phyloP scores from a whole-genome alignment of 225 moss, liverwort and hornwort genomes.

The Neckera pumila region DNA sequence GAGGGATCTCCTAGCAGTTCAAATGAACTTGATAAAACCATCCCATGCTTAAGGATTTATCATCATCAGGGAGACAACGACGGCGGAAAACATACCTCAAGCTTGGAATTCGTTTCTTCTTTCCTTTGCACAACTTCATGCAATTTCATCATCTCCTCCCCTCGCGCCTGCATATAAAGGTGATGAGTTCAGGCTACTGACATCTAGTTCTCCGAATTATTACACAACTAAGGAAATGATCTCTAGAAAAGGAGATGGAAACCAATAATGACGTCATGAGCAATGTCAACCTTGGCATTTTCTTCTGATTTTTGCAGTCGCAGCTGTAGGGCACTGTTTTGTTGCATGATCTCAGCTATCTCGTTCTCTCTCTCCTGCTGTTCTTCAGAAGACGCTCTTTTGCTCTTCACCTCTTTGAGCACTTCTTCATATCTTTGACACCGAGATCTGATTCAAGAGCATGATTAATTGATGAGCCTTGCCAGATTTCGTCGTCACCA shows the following conservation, averaged over 20 bases:
- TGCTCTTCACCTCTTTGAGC: slow-evolving; percentile 35
- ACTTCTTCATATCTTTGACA: slow-evolving; percentile 63
- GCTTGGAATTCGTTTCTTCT: slow-evolving; percentile 15
- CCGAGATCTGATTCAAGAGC: slow-evolving; percentile 30
- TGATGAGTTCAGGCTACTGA: not conserved
- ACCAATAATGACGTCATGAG: not conserved
- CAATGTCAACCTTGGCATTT: slow-evolving; percentile 31
- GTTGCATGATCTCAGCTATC: slow-evolving; percentile 44
- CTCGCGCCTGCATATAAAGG: slow-evolving; percentile 8
- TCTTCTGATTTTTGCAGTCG: slow-evolving; percentile 43
- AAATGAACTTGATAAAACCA: not conserved
- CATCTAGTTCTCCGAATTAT: not conserved
- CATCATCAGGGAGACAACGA: not conserved
- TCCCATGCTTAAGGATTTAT: not conserved
- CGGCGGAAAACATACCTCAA: slow-evolving; percentile 12
- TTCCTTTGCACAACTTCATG: slow-evolving; percentile 19
- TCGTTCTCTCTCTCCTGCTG: slow-evolving; percentile 27
- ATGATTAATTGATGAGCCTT: not conserved
- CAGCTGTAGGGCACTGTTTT: slow-evolving; percentile 46
- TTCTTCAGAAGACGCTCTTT: slow-evolving; percentile 30
- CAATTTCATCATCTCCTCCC: slow-evolving; percentile 32
- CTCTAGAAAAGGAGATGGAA: not conserved
- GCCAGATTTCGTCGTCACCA: not conserved
- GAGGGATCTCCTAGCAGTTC: not conserved
- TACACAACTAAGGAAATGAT: not conserved